Evolutionary conservation across 2,329 filamentous ascomycete species (phyloP).

Genomic region (Neophaeococcomyces mojaviensis): DNA sequence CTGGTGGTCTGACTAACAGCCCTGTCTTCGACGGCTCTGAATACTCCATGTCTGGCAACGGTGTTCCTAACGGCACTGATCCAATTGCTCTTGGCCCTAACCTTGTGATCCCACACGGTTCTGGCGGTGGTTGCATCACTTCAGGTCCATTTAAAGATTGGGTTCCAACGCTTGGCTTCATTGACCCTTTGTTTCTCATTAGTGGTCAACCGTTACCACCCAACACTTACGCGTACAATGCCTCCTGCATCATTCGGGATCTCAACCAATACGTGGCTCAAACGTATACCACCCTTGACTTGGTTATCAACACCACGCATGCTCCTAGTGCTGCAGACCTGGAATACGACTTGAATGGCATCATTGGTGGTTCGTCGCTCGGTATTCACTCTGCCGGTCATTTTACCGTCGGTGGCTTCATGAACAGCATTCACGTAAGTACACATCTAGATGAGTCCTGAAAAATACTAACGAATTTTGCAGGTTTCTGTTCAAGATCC

Average conservation of each 20-base stretch:
- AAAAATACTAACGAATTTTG: too few relatives aligned
- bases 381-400: constrained; percentile 23
- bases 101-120: constrained; percentile 21
- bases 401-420: constrained; percentile 22
- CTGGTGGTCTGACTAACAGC: constrained; percentile 22
- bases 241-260: constrained; percentile 21
- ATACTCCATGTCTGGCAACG: constrained; percentile 30
- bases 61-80: constrained; percentile 17
- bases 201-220: constrained; percentile 14
- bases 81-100: constrained; percentile 15
- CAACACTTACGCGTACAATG: constrained; percentile 20
- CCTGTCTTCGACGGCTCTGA: constrained; percentile 32
- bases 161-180: constrained; percentile 17
- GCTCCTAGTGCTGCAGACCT: constrained; percentile 18
- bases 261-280: constrained; percentile 22
- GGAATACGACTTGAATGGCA: constrained; percentile 21
- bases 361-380: constrained; percentile 18
- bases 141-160: constrained; percentile 24
- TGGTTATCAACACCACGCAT: constrained; percentile 17
- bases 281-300: constrained; percentile 18
- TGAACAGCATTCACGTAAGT: constrained; percentile 20
- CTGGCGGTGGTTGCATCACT: constrained; percentile 24
- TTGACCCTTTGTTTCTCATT: constrained; percentile 16
- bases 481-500: constrained; percentile 19
- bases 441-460: too few relatives aligned